A percentile compares a stretch with the other conserved stretches of the same genome.
These are phyloP conservation scores for Tricholoma hemisulphureum DNA, from an alignment of 768 basidiomycete genomes.

Conservation along the genomic window DNA sequence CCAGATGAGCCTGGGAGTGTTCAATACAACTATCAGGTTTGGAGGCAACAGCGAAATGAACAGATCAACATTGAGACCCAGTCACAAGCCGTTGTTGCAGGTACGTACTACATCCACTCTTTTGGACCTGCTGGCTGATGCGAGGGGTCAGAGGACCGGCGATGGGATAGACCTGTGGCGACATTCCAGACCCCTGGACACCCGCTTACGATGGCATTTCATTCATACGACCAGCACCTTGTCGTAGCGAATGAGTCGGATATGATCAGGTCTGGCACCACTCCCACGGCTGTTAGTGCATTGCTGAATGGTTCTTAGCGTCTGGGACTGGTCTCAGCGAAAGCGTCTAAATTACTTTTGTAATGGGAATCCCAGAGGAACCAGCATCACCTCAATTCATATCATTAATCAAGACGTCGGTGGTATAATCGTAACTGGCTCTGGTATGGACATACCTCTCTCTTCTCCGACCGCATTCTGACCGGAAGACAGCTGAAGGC, in stretches of 20 bases:
- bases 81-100: constrained; percentile 68
- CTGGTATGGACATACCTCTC: constrained; percentile 54
- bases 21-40: constrained; percentile 92
- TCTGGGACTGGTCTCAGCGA: constrained; percentile 92
- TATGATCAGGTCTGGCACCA: constrained; percentile 66
- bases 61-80: constrained; percentile 67
- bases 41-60: constrained; percentile 91
- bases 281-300: neutral
- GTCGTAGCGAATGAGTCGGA: constrained; percentile 84
- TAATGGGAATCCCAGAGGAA: constrained; percentile 82
- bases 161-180: constrained; percentile 74
- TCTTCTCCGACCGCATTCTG: neutral
- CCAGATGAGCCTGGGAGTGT: constrained; percentile 94
- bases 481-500: constrained; percentile 68
- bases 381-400: constrained; percentile 82
- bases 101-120: constrained; percentile 42
- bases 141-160: constrained; percentile 45
- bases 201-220: constrained; percentile 81
- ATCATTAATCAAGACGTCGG: constrained; percentile 96
- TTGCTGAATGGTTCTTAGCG: constrained; percentile 43
- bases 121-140: neutral
- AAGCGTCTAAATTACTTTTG: constrained; percentile 79
- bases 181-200: constrained; percentile 58
- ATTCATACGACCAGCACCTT: constrained; percentile 88
- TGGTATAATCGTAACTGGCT: constrained; percentile 83